Evolutionary conservation across 2,329 filamentous ascomycete species (phyloP), one percentile per base, ranked within the genome.

Genomic region (Alternaria solani): DNA sequence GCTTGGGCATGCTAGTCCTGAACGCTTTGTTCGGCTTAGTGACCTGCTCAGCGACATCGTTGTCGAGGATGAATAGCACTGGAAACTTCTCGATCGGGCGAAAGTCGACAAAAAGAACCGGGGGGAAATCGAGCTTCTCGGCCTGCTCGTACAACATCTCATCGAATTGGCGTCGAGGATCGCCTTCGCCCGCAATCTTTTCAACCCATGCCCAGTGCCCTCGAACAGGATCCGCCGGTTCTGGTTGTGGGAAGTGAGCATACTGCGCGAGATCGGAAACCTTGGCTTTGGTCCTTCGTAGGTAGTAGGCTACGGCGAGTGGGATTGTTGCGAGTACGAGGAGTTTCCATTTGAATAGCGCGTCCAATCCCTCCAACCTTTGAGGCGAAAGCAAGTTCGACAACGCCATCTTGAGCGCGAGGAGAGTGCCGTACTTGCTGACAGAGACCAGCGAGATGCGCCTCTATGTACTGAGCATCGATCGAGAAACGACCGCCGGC

Each of bases 171-270:
- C 66, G 66, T 36, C 64, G 60, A 20, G 59, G 55, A 38, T 68
- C 66, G 4, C 66, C 66, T 41, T 56, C 52, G 0, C n/a, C 64
- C 7, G 60, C 66, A 14, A 57, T 51, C 12, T 56, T 66, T 39
- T 66, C 66, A 1, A 68, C 53, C 66, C 66, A 68, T 63, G 66
- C 48, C 62, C 64, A 66, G 30, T 68, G 66, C 1, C 64, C 66
- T 41, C 64, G 59, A 9, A 62, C 32, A 4, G 64, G 55, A 14
- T 68, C 64, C 39, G 64, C 62, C 42, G 53, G 55, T 53, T 59
- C 66, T 4, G 66, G 66, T 16, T 68, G 66, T 5, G 66, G 64
- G 36, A 68, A 63, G 25, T 66, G 66, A 14, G 62, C 54, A 47
- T 65, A 65, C 18, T 63, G 53, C 43, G 54, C 61, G 25, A 66